Conservation (phyloP, 805 yeast genomes). For the Saccharomycopsis sp. region DNA sequence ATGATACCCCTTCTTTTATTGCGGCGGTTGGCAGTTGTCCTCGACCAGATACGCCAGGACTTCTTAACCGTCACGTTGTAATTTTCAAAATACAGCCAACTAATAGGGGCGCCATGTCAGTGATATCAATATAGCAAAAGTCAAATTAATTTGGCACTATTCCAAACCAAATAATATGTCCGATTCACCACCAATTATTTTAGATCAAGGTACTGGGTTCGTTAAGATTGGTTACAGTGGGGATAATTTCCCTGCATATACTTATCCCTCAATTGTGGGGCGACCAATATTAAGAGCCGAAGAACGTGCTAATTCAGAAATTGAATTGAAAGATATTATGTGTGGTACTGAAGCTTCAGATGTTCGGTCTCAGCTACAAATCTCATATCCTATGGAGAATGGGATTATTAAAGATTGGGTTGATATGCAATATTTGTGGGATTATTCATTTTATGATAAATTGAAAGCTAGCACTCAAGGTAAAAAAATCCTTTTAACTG, state of each 20-base stretch:
- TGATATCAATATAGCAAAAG: too few relatives aligned
- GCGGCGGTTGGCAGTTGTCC: too few relatives aligned
- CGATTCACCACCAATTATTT: conserved; percentile 41
- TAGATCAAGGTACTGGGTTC: conserved; percentile 98
- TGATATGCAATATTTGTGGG: conserved; percentile 98
- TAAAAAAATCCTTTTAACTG: conserved; percentile 80
- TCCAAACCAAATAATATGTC: too few relatives aligned
- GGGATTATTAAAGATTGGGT: conserved; percentile 98
- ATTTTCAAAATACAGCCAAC: too few relatives aligned
- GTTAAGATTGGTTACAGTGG: conserved; percentile 97
- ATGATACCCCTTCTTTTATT: too few relatives aligned
- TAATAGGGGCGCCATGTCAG: too few relatives aligned
- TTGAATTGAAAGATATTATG: conserved; percentile 92
- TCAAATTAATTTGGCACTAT: too few relatives aligned
- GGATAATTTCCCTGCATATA: conserved; percentile 92
- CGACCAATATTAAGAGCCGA: conserved; percentile 96
- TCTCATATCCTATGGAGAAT: conserved; percentile 98
- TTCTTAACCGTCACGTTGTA: too few relatives aligned
- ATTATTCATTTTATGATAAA: conserved; percentile 89
- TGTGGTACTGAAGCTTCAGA: conserved; percentile 94
- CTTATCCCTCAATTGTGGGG: conserved; percentile 96
- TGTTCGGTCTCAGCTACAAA: conserved; percentile 82
- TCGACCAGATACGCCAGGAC: too few relatives aligned
- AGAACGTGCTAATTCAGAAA: conserved; percentile 62
- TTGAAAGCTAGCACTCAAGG: conserved; percentile 75